These are phyloP conservation scores for Handroanthus guayacan DNA, from an alignment of 257 asterid genomes.

Conservation along the genomic window DNA sequence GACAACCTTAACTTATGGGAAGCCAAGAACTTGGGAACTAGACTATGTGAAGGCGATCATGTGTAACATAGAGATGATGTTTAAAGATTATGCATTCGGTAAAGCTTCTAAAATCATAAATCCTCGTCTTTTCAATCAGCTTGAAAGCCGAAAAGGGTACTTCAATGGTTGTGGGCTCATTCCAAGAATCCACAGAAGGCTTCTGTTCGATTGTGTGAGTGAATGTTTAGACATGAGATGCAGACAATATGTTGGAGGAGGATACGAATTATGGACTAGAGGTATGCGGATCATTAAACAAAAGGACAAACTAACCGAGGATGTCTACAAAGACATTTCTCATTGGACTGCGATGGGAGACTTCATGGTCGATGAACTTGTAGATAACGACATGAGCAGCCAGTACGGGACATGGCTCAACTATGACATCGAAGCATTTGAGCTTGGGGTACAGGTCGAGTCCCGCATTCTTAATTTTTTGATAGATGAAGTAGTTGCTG, in stretches of 20 bases:
- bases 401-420: conserved; percentile 68
- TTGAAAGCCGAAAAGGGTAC: conserved; percentile 48
- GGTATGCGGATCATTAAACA: conserved; percentile 45
- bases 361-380: conserved; percentile 74
- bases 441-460: conserved; percentile 63
- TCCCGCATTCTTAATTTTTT: conserved; percentile 56
- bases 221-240: conserved; percentile 62
- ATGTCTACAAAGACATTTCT: conserved; percentile 55
- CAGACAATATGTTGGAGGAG: conserved; percentile 48
- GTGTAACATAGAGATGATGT: conserved; percentile 53
- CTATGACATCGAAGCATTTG: conserved; percentile 62
- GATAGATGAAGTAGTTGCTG: conserved; percentile 64
- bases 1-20: conserved; percentile 19
- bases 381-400: conserved; percentile 72
- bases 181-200: conserved; percentile 47
- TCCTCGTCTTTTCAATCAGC: conserved; percentile 56
- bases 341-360: conserved; percentile 57
- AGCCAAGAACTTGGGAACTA: conserved; percentile 48
- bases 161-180: conserved; percentile 32
- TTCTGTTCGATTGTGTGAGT: conserved; percentile 60
- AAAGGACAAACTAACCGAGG: conserved; percentile 59
- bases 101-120: conserved; percentile 47
- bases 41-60: conserved; percentile 64
- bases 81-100: conserved; percentile 58
- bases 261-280: conserved; percentile 53